These are phyloP conservation scores for Theobroma grandiflorum DNA, from an alignment of 441 rosid genomes.

Conservation along the genomic window DNA sequence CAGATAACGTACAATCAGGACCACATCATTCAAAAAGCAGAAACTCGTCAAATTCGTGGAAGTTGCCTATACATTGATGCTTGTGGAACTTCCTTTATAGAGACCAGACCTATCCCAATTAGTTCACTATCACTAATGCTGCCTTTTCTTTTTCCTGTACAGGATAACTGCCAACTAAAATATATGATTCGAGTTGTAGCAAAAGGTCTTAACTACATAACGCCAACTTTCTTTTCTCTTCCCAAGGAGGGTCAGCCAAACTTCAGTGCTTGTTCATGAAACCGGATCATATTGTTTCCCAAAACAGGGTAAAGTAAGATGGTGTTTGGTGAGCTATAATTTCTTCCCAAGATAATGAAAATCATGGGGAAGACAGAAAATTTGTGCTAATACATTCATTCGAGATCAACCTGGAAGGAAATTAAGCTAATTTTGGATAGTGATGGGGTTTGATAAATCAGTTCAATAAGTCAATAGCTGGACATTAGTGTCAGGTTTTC, in stretches of 20 bases:
- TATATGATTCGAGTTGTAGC: neutral
- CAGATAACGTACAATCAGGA: neutral
- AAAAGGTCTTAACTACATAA: no score
- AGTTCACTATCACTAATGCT: neutral
- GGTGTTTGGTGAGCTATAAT: neutral
- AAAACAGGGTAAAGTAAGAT: neutral
- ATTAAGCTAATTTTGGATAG: neutral
- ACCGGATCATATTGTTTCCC: no score
- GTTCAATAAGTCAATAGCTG: neutral
- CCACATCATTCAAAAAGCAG: neutral
- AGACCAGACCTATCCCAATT: constrained; percentile 27
- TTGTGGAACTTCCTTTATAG: constrained; percentile 25
- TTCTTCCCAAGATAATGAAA: neutral
- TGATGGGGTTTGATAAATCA: neutral
- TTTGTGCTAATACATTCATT: neutral
- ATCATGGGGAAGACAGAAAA: neutral
- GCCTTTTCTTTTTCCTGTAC: neutral
- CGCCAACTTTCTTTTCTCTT: no score
- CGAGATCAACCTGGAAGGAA: neutral
- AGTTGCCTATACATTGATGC: constrained; percentile 7
- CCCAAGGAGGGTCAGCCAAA: no score
- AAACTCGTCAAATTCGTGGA: neutral
- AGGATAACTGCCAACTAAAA: neutral
- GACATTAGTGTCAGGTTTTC: neutral
- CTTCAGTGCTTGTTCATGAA: no score